These are phyloP conservation scores for Colletotrichum tropicicola DNA, from an alignment of 2,329 filamentous ascomycete species.

Conservation along the genomic window DNA sequence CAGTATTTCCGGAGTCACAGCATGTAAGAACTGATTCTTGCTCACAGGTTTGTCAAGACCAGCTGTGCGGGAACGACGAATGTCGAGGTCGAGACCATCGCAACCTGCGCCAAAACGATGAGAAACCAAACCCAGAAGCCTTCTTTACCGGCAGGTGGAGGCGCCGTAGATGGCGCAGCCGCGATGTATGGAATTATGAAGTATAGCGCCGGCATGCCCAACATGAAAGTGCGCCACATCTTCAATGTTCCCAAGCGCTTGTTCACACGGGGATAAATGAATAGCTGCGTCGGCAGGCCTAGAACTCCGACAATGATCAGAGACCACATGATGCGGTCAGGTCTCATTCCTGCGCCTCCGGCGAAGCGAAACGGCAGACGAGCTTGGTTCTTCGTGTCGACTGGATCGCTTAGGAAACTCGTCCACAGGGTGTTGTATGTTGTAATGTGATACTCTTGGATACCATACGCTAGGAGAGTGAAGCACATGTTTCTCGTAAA, in stretches of 20 bases:
- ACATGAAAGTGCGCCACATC: slow-evolving; percentile 9
- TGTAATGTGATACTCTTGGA: slow-evolving; percentile 12
- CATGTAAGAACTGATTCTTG: not conserved
- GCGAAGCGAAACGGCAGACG: slow-evolving; percentile 6
- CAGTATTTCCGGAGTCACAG: not conserved
- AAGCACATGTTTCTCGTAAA: slow-evolving; percentile 10
- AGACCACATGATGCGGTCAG: slow-evolving; percentile 1
- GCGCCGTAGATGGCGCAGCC: not conserved
- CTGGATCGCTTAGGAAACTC: slow-evolving; percentile 7
- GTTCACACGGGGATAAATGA: slow-evolving; percentile 7
- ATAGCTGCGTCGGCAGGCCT: slow-evolving; percentile 5
- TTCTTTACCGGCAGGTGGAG: slow-evolving; percentile 1
- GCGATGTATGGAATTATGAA: slow-evolving; percentile 16
- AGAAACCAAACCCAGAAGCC: slow-evolving; percentile 14
- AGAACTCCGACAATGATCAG: slow-evolving; percentile 1
- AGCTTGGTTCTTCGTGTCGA: slow-evolving; percentile 1
- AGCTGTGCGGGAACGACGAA: slow-evolving; percentile 20
- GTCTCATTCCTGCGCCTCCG: slow-evolving; percentile 7
- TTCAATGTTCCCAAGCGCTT: slow-evolving; percentile 5
- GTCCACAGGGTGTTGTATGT: slow-evolving; percentile 12
- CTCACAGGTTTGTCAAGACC: slow-evolving; percentile 16
- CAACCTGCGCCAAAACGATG: slow-evolving; percentile 1
- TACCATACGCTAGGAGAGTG: not conserved
- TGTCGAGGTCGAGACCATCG: slow-evolving; percentile 13
- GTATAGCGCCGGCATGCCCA: slow-evolving; percentile 4